Percentiles rank a stretch among this genome's conserved stretches.
phyloP scores from a whole-genome alignment of 345 rosid species.

The Eucalyptus marginata region DNA sequence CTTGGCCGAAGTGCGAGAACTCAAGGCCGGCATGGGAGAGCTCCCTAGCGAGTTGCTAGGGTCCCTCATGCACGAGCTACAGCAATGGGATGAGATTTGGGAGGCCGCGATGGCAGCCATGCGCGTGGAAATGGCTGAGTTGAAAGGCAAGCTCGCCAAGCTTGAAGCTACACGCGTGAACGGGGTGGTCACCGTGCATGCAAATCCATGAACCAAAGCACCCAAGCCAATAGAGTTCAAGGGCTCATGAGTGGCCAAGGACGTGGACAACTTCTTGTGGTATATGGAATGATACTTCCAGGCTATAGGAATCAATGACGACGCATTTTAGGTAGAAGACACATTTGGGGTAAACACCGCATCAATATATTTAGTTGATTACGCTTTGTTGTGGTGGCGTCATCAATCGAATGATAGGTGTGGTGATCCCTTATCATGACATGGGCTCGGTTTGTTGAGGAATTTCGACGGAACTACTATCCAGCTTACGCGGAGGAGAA shows the following conservation, averaged over 20 bases:
- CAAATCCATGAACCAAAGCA: too few species aligned
- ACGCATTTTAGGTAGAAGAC: accelerated
- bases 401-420: accelerated
- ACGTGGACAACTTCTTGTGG: accelerated
- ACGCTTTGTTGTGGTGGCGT: too few species aligned
- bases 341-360: accelerated
- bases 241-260: accelerated
- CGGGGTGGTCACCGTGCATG: accelerated
- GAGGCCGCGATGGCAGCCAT: accelerated
- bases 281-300: too few species aligned
- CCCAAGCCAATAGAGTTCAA: too few species aligned
- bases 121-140: accelerated
- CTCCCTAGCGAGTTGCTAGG: accelerated
- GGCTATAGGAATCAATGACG: too few species aligned
- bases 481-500: too few species aligned
- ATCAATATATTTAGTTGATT: too few species aligned
- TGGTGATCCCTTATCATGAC: accelerated
- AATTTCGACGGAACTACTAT: too few species aligned
- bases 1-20: accelerated
- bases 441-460: accelerated
- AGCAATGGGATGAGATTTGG: accelerated
- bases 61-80: too few species aligned
- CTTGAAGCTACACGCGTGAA: accelerated
- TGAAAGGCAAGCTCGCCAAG: too few species aligned
- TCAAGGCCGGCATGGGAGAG: accelerated